Evolutionary conservation across 1,284 basidiomycete genomes (phyloP).

Genomic region (Marasmius tenuissimus): DNA sequence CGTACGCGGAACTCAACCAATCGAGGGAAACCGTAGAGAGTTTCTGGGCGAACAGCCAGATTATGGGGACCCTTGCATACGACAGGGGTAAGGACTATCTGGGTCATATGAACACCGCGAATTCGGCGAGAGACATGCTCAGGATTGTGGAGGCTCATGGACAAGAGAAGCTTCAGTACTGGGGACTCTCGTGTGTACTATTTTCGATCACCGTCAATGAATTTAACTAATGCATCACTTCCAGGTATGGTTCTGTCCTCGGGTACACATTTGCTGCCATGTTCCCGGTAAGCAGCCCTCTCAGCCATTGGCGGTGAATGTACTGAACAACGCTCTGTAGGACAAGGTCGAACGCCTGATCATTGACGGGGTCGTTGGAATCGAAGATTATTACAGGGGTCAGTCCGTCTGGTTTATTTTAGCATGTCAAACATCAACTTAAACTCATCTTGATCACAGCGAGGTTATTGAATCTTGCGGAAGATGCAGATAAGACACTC

Average conservation of each 20-base stretch:
- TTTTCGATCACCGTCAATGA: neutral
- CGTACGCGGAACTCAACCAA: constrained; percentile 9
- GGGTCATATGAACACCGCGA: constrained; percentile 23
- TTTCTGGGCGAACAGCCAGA: constrained; percentile 15
- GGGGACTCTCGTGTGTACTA: constrained; percentile 25
- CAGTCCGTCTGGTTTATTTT: neutral
- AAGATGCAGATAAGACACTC: constrained; percentile 13
- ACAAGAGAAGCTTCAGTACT: constrained; percentile 24
- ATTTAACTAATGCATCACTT: neutral
- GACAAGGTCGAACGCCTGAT: constrained; percentile 18
- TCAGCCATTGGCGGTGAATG: neutral
- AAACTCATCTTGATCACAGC: neutral
- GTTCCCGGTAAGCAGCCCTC: constrained; percentile 16
- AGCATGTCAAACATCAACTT: neutral
- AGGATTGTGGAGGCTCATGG: constrained; percentile 24
- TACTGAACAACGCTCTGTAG: neutral
- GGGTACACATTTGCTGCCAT: constrained; percentile 22
- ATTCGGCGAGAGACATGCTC: constrained; percentile 28
- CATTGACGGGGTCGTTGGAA: constrained; percentile 19
- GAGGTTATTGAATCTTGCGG: constrained; percentile 9
- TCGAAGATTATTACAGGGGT: constrained; percentile 17
- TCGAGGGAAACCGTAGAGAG: constrained; percentile 17
- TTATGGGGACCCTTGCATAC: constrained; percentile 21
- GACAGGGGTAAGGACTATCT: constrained; percentile 15
- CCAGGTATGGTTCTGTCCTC: constrained; percentile 19